These are phyloP conservation scores for Serendipita sp. DNA, from an alignment of 1,284 basidiomycete species.

Conservation along the genomic window DNA sequence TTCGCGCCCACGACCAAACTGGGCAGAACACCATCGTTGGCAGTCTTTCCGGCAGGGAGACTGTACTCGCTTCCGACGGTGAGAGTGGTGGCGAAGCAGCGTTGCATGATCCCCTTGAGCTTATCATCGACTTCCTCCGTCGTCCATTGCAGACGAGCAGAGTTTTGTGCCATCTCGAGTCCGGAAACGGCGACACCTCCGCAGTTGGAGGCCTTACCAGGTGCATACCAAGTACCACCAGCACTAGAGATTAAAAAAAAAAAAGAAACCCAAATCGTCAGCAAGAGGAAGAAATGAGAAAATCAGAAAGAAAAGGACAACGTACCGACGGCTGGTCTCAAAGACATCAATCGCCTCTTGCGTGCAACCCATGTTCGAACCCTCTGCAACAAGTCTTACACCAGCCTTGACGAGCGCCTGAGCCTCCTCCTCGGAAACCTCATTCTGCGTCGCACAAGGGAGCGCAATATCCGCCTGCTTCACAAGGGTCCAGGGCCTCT, in stretches of 20 bases:
- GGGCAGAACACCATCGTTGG: conserved; percentile 33
- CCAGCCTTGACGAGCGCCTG: conserved; percentile 56
- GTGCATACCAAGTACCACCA: conserved; percentile 48
- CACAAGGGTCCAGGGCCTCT: conserved; percentile 64
- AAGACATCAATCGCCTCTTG: conserved; percentile 62
- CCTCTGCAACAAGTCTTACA: conserved; percentile 63
- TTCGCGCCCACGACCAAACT: conserved; percentile 60
- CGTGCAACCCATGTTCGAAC: conserved; percentile 65
- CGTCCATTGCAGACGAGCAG: conserved; percentile 53
- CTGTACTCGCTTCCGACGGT: conserved; percentile 48
- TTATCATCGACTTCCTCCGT: conserved; percentile 54
- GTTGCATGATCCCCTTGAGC: conserved; percentile 64
- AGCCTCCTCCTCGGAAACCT: conserved; percentile 60
- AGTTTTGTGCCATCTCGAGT: conserved; percentile 76
- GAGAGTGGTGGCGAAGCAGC: conserved; percentile 37
- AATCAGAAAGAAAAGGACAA: neutral
- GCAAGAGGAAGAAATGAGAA: neutral
- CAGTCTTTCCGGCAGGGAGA: conserved; percentile 25
- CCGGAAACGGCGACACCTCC: conserved; percentile 60
- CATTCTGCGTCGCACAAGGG: conserved; percentile 69
- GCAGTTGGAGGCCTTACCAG: conserved; percentile 59
- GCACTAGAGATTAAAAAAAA: neutral
- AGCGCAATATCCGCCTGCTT: conserved; percentile 56
- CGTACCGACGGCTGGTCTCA: conserved; percentile 32
- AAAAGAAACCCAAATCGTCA: neutral